Conservation (phyloP, 75 land plant species). For the Pinus albicaulis region DNA sequence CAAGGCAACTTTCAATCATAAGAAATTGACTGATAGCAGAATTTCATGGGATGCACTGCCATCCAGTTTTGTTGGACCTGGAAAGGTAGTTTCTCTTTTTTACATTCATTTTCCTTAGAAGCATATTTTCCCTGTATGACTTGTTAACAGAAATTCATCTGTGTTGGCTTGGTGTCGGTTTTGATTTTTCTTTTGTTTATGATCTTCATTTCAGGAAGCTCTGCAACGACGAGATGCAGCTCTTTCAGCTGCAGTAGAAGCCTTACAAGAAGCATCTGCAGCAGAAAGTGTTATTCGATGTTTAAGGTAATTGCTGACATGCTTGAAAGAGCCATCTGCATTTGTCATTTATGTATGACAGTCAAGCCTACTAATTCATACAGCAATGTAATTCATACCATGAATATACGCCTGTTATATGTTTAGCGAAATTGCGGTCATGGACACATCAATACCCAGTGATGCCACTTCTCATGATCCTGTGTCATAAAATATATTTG, state of each 20-base stretch:
- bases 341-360: too few relatives aligned
- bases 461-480: too few relatives aligned
- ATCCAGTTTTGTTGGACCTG: slow-evolving; percentile 5
- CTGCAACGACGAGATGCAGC: slow-evolving; percentile 69
- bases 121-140: background rate
- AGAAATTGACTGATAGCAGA: slow-evolving; percentile 6
- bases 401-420: too few relatives aligned
- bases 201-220: slow-evolving; percentile 49
- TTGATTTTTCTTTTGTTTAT: background rate
- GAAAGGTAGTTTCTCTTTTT: slow-evolving; percentile 6
- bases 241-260: slow-evolving; percentile 67
- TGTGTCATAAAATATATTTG: too few relatives aligned
- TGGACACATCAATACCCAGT: too few relatives aligned
- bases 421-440: too few relatives aligned
- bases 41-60: slow-evolving; percentile 14
- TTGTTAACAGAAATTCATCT: too few relatives aligned
- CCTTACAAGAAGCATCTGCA: slow-evolving; percentile 85
- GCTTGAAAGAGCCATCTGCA: background rate
- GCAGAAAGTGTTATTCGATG: slow-evolving; percentile 80
- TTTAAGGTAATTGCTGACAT: slow-evolving; percentile 48
- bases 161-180: background rate
- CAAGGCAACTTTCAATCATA: slow-evolving; percentile 12
- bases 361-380: too few relatives aligned
- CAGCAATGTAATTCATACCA: too few relatives aligned
- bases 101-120: background rate